Evolutionary conservation across 306 rosid genomes (phyloP).

Genomic region (Astragalus glycyphyllos): DNA sequence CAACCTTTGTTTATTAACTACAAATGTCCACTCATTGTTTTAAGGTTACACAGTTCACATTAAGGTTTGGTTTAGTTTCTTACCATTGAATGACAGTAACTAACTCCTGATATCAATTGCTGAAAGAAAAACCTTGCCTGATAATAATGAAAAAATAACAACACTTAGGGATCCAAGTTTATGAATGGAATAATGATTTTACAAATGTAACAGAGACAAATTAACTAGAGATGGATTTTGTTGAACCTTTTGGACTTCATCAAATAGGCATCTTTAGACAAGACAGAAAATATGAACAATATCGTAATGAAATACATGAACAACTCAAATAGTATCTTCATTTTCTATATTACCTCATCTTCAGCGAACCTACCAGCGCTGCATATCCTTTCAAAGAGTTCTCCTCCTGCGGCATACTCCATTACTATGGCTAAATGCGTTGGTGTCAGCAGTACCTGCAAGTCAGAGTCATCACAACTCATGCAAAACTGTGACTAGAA

Average conservation of each 20-base stretch:
- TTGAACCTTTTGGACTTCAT: constrained; percentile 14
- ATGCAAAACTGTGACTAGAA: too few species aligned
- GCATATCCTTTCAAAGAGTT: constrained; percentile 76
- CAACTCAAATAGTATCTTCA: constrained; percentile 8
- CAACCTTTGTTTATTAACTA: constrained; percentile 8
- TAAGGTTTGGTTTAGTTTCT: constrained; percentile 11
- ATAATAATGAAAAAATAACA: constrained; percentile 37
- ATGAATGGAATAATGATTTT: constrained; percentile 1
- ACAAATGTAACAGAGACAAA: neutral
- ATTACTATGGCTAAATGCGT: constrained; percentile 86
- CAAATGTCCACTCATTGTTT: constrained; percentile 7
- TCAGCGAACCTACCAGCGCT: constrained; percentile 82
- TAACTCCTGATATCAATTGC: constrained; percentile 89
- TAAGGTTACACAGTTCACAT: constrained; percentile 6
- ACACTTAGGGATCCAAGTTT: constrained; percentile 2
- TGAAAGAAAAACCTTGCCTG: constrained; percentile 96
- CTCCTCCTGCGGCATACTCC: constrained; percentile 95
- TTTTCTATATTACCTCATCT: constrained; percentile 69
- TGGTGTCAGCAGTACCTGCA: constrained; percentile 77
- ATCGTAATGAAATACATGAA: constrained; percentile 27
- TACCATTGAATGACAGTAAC: constrained; percentile 94
- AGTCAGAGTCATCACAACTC: constrained; percentile 43
- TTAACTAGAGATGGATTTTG: neutral
- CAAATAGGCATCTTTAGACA: neutral
- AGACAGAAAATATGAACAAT: constrained; percentile 1